Evolutionary conservation across 345 rosid species (phyloP).

Genomic region (Hibiscus mutabilis): DNA sequence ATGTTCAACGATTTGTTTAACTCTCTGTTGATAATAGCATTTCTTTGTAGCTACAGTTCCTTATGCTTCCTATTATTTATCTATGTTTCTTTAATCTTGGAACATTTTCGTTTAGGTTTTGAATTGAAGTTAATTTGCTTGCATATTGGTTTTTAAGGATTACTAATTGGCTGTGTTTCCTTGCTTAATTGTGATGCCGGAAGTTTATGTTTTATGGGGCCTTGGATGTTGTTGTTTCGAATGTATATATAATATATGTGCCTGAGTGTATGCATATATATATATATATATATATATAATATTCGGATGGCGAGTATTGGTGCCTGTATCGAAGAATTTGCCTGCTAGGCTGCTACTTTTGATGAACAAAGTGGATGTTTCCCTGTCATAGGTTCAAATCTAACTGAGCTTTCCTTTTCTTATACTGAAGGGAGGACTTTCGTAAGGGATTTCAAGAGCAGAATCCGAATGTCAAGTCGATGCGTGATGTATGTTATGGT

Average conservation of each 20-base stretch:
- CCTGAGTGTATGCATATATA: neutral
- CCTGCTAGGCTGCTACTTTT: neutral
- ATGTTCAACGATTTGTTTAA: neutral
- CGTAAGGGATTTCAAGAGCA: slow-evolving; percentile 74
- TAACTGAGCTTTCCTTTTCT: slow-evolving; percentile 10
- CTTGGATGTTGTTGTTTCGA: neutral
- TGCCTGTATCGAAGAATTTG: neutral
- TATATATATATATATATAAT: no score
- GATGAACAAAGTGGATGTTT: neutral
- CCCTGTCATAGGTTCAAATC: neutral
- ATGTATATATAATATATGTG: neutral
- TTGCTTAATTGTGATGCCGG: neutral
- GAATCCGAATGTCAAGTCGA: slow-evolving; percentile 78
- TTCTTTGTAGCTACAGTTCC: neutral
- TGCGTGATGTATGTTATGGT: slow-evolving; percentile 64
- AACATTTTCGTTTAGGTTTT: neutral
- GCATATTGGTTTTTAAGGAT: neutral
- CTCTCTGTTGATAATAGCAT: neutral
- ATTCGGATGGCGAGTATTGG: neutral
- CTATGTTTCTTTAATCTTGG: neutral
- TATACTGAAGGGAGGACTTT: slow-evolving; percentile 62
- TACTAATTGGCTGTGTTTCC: neutral
- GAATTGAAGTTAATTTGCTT: neutral
- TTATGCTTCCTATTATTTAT: neutral
- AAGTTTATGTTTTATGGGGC: neutral